Evolutionary conservation across 208 protist genomes (phyloP), one percentile per base, ranked within the genome.

Genomic region (Histomonas meleagridis): DNA sequence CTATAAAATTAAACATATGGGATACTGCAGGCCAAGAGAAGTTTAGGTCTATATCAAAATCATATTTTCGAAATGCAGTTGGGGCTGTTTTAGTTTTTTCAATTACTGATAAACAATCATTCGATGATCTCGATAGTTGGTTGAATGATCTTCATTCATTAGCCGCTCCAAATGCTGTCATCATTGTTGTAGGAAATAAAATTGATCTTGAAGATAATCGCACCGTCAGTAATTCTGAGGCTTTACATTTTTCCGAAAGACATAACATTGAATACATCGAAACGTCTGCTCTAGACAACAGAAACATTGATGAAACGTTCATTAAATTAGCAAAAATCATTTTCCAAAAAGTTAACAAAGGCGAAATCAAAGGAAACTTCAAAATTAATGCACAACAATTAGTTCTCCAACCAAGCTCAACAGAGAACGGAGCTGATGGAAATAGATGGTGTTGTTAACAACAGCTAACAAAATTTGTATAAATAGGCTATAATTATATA

Each of bases 181-280:
- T 86, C 46, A 12, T 86, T 55, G 32, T 86, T 32, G 28, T 86
- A 4, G 86, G 86, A 49, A 91, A 91, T 16, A 91, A 91, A 26
- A 32, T 32, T 10, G 86, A 91, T 32, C 40, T 60, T 32, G 40
- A 70, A n/a, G 49, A 40, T 28, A 18, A 70, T 32, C 7, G 86
- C 0, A 23, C 53, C 12, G 53, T 91, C 32, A 65, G 53, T 16
- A 40, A 1, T 14, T 43, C 32, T n/a, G 86, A 91, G 48, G 86
- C 53, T 3, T 1, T 48, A 48, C 12, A 49, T 46, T 91, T 48
- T 48, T 48, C 86, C 12, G 32, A 91, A 35, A 46, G 55, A 5
- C 49, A 91, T 32, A 12, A 12, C 9, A 46, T 91, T 26, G 35
- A 21, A 26, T 91, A 69, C 38, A n/a, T 69, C 2, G 86, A 91